Conservation (phyloP, 2,329 filamentous ascomycete species). For the Arachnomyces sp. region DNA sequence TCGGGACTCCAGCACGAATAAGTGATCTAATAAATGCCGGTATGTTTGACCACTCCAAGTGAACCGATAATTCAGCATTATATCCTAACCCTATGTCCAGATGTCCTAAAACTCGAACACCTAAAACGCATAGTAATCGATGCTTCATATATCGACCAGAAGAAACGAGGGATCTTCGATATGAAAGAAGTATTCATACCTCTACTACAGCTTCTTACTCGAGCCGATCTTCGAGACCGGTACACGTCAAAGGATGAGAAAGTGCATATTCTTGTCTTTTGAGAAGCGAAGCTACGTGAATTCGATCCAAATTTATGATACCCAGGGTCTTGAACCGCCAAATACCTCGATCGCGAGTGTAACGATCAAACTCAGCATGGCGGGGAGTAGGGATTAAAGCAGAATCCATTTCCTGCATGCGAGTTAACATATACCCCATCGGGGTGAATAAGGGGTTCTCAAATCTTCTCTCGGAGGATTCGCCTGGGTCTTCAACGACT, state of each 20-base stretch:
- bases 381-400: too few relatives aligned
- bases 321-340: too few relatives aligned
- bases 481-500: too few relatives aligned
- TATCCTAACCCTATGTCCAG: conserved; percentile 32
- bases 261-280: conserved; percentile 43
- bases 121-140: conserved; percentile 79
- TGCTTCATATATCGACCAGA: conserved; percentile 85
- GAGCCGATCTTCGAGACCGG: conserved; percentile 60
- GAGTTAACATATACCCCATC: too few relatives aligned
- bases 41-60: conserved; percentile 30
- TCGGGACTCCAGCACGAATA: conserved; percentile 79
- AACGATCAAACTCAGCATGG: too few relatives aligned
- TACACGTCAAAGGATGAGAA: conserved; percentile 51
- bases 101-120: conserved; percentile 60
- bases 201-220: conserved; percentile 64
- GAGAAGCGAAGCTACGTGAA: conserved; percentile 39
- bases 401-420: too few relatives aligned
- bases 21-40: conserved; percentile 75
- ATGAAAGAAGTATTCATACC: conserved; percentile 89
- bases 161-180: conserved; percentile 87
- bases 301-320: too few relatives aligned
- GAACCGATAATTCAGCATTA: neutral
- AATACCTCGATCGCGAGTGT: too few relatives aligned
- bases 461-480: too few relatives aligned
- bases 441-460: too few relatives aligned